phyloP scores from a whole-genome alignment of 441 rosid species.

The Caryocar brasiliense region DNA sequence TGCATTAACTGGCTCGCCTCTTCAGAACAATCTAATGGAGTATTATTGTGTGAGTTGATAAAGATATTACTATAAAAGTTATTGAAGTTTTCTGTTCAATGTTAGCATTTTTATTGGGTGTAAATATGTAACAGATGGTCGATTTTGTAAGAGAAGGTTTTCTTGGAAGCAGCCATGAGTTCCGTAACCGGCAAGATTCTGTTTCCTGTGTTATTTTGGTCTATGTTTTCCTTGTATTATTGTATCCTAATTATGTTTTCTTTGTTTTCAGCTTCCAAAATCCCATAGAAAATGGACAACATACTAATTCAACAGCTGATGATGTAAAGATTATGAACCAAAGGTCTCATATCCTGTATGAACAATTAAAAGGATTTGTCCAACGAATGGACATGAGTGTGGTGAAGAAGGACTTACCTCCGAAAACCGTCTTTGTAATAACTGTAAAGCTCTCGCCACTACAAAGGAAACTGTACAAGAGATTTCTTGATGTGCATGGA shows the following conservation, averaged over 20 bases:
- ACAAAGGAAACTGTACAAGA: constrained; percentile 85
- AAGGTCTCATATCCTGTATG: constrained; percentile 96
- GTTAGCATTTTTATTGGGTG: constrained; percentile 13
- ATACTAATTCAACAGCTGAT: constrained; percentile 85
- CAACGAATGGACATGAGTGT: constrained; percentile 99
- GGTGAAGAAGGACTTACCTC: constrained; percentile 94
- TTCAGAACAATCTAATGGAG: constrained; percentile 99
- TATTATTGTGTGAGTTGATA: constrained; percentile 83
- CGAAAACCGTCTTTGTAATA: constrained; percentile 93
- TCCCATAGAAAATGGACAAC: constrained; percentile 98
- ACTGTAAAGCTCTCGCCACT: constrained; percentile 91
- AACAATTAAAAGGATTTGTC: constrained; percentile 94
- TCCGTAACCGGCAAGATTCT: constrained; percentile 83
- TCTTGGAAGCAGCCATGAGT: constrained; percentile 97
- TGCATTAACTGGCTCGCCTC: constrained; percentile 99
- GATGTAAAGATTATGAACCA: constrained; percentile 99
- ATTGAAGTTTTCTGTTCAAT: neutral
- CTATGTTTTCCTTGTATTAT: constrained; percentile 11
- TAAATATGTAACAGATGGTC: constrained; percentile 75
- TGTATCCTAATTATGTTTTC: constrained; percentile 8
- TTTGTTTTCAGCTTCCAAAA: constrained; percentile 76
- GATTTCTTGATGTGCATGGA: constrained; percentile 88
- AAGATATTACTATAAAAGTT: constrained; percentile 3
- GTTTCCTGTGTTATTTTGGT: constrained; percentile 11
- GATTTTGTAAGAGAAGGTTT: constrained; percentile 99